phyloP scores from a whole-genome alignment of 352 stramenopile species.

The Phytophthora meadii region DNA sequence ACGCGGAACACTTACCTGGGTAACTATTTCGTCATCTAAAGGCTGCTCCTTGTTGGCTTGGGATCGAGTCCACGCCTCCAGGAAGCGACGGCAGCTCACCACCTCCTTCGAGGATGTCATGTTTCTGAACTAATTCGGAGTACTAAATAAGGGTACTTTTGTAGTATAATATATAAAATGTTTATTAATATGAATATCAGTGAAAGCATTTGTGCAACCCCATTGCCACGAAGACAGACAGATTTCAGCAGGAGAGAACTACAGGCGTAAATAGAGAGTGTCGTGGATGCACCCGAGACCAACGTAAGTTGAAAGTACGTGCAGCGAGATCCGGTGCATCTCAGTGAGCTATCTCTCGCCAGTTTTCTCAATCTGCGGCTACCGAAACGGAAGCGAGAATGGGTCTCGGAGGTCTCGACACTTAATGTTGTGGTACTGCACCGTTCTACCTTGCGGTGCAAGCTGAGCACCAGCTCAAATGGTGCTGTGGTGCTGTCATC shows the following conservation, averaged over 20 bases:
- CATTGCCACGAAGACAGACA: too few species aligned
- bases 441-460: conserved; percentile 1
- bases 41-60: conserved; percentile 32
- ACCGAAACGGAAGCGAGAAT: too few species aligned
- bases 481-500: neutral
- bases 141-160: too few species aligned
- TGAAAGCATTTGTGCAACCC: too few species aligned
- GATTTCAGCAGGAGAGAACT: neutral
- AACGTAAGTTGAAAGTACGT: conserved; percentile 4
- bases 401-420: conserved; percentile 13
- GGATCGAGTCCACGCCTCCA: conserved; percentile 63
- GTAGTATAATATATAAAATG: too few species aligned
- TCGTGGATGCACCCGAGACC: neutral
- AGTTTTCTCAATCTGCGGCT: conserved; percentile 5
- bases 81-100: conserved; percentile 66
- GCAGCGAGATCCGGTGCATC: conserved; percentile 24
- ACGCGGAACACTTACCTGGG: conserved; percentile 17
- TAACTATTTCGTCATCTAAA: conserved; percentile 7
- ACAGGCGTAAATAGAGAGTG: neutral
- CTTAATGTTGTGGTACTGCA: conserved; percentile 7
- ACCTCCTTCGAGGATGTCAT: conserved; percentile 23
- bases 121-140: conserved; percentile 13
- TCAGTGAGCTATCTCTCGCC: conserved; percentile 22
- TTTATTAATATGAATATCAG: too few species aligned
- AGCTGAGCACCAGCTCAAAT: too few species aligned